These are phyloP conservation scores for Gentiana macrophylla DNA, from an alignment of 257 asterid genomes.

Conservation along the genomic window DNA sequence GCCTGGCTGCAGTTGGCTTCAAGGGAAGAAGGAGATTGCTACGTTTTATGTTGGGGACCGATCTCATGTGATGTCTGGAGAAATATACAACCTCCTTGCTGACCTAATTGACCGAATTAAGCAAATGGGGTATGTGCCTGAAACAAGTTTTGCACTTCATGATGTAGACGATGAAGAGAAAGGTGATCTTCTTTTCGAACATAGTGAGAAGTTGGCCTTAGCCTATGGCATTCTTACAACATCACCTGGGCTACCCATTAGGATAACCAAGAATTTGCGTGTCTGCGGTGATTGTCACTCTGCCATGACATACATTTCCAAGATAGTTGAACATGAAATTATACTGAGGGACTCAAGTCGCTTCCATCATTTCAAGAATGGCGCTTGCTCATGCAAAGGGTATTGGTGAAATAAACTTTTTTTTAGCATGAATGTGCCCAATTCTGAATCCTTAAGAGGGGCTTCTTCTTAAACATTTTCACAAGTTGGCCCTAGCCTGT, in stretches of 20 bases:
- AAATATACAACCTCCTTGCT: conserved; percentile 47
- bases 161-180: conserved; percentile 97
- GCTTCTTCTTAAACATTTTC: too few species aligned
- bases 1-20: conserved; percentile 96
- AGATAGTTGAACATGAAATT: conserved; percentile 61
- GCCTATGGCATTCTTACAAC: conserved; percentile 81
- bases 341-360: conserved; percentile 84
- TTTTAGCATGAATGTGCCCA: too few species aligned
- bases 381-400: conserved; percentile 84
- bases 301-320: conserved; percentile 59
- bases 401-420: conserved; percentile 46
- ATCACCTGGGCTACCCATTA: conserved; percentile 64
- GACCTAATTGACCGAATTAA: conserved; percentile 54
- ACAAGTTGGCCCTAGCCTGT: too few species aligned
- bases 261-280: conserved; percentile 86
- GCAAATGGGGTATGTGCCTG: conserved; percentile 78
- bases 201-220: conserved; percentile 91
- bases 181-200: conserved; percentile 64
- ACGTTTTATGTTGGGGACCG: conserved; percentile 72
- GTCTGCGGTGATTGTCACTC: conserved; percentile 87
- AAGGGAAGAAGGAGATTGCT: conserved; percentile 65
- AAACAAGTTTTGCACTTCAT: conserved; percentile 80
- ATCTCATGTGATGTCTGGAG: conserved; percentile 62
- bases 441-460: too few species aligned
- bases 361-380: conserved; percentile 82